Evolutionary conservation across 352 stramenopile genomes (phyloP), one percentile per base, ranked within the genome.

Genomic region (Blastocystis sp.): DNA sequence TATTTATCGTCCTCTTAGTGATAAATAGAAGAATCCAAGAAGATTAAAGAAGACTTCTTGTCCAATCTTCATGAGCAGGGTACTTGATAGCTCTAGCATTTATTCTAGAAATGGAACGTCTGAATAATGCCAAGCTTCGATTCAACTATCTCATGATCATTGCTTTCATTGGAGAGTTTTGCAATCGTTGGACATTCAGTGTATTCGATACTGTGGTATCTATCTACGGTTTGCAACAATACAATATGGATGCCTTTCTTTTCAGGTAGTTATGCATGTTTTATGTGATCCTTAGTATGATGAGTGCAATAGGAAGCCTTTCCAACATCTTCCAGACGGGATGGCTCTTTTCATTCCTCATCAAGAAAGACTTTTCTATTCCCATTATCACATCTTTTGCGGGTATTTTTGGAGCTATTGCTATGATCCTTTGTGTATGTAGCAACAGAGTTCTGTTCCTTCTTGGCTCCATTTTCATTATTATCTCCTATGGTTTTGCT

Each of bases 71-170:
- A 39, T n/a, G 43, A 83, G 49, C 49, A 83, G 51, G 71, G 71
- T 83, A 43, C 32, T 14, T 35, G 7, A 29, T n/a, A 51, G 16
- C 43, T 29, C 19, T 16, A n/a, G 1, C 39, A 6, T 63, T 54
- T 7, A 65, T 3, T 37, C 32, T 65, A 83, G 71, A 83, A 65
- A 21, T 83, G n/a, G 71, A 83, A 3, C 71, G 71, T 32, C 24
- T 32, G 24, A 63, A 35, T 16, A 43, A 27, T 56, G 42, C 71
- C 24, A 83, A 83, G 54, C 49, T 83, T 3, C 43, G 21, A 0
- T 65, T 83, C 49, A 83, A 83, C 71, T 83, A 83, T 32, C 71
- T 83, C 21, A 83, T 83, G 42, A 39, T 83, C 21, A 65, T 83
- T 27, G 71, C 46, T 4, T 29, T 83, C 24, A 83, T 83, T 32